Conservation (phyloP, 352 stramenopile species). For the Thraustochytrium sp. region DNA sequence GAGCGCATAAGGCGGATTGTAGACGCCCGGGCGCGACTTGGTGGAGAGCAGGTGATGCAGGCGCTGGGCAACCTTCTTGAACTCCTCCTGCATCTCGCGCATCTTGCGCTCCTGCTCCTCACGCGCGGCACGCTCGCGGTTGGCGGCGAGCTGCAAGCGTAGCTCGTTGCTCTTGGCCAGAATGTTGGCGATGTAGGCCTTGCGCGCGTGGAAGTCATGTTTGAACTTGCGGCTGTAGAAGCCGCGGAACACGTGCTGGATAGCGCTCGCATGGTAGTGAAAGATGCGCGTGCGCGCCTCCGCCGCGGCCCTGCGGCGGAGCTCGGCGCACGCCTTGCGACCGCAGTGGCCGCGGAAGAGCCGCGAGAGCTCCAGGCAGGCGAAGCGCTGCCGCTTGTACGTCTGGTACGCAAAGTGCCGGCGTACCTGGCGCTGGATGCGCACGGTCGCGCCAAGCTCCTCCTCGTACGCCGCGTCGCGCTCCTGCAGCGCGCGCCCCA, state of each 20-base stretch:
- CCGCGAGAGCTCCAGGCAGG: constrained; percentile 48
- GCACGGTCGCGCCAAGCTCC: background rate
- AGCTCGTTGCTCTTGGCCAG: constrained; percentile 49
- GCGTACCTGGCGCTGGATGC: constrained; percentile 22
- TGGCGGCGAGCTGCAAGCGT: constrained; percentile 28
- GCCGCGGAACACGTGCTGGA: constrained; percentile 55
- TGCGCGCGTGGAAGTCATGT: constrained; percentile 54
- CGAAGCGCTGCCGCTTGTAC: background rate
- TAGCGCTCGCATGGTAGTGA: constrained; percentile 54
- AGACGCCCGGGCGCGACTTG: constrained; percentile 53
- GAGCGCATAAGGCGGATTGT: constrained; percentile 52
- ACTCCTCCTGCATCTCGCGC: constrained; percentile 47
- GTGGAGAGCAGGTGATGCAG: constrained; percentile 58
- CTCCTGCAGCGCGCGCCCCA: background rate
- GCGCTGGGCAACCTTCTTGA: constrained; percentile 52
- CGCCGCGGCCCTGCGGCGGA: constrained; percentile 7
- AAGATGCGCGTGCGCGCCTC: constrained; percentile 46
- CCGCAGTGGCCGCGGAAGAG: constrained; percentile 52
- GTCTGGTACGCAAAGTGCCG: background rate
- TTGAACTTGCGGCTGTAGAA: constrained; percentile 57
- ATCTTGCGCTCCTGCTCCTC: constrained; percentile 41
- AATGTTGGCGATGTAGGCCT: constrained; percentile 53
- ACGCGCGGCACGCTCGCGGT: constrained; percentile 38
- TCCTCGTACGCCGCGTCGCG: background rate
- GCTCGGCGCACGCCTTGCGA: background rate